A percentile compares a stretch with the other conserved stretches of the same genome.
Conservation (phyloP, 2,329 filamentous ascomycete genomes). For the Parascedosporium putredinis region DNA sequence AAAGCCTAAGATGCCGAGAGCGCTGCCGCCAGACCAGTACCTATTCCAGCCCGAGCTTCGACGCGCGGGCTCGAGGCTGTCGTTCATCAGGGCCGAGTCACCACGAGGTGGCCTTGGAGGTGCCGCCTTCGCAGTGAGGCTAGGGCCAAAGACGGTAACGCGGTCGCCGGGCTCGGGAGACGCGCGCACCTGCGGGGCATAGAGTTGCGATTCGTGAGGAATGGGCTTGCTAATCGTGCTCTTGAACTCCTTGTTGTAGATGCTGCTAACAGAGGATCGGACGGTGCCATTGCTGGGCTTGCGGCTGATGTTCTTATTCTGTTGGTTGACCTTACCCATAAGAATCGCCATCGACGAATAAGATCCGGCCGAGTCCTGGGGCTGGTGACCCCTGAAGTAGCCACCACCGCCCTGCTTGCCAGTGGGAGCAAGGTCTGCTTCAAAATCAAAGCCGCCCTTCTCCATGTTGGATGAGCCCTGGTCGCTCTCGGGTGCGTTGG, state of each 20-base stretch:
- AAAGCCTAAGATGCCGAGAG: slow-evolving; percentile 54
- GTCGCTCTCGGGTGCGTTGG: slow-evolving; percentile 16
- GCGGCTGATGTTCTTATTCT: slow-evolving; percentile 28
- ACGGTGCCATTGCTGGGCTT: slow-evolving; percentile 46
- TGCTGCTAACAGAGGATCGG: slow-evolving; percentile 38
- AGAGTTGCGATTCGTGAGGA: slow-evolving; percentile 24
- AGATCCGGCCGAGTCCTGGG: slow-evolving; percentile 43
- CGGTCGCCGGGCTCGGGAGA: slow-evolving; percentile 3
- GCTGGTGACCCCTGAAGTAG: slow-evolving; percentile 40
- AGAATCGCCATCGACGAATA: slow-evolving; percentile 55
- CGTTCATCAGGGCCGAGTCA: slow-evolving; percentile 24
- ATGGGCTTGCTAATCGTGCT: slow-evolving; percentile 52
- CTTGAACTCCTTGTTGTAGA: slow-evolving; percentile 55
- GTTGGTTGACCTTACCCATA: slow-evolving; percentile 37
- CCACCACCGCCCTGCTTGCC: slow-evolving; percentile 18
- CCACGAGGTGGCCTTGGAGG: slow-evolving; percentile 6
- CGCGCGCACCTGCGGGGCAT: neutral
- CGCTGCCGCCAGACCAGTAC: slow-evolving; percentile 67
- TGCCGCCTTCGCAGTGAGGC: slow-evolving; percentile 1
- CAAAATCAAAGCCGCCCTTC: slow-evolving; percentile 42
- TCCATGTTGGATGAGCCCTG: slow-evolving; percentile 27
- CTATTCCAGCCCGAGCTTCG: slow-evolving; percentile 67
- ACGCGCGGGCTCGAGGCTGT: slow-evolving; percentile 23
- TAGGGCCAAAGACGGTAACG: slow-evolving; percentile 5
- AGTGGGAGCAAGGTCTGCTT: slow-evolving; percentile 18